Evolutionary conservation across 2,329 filamentous ascomycete genomes (phyloP).

Genomic region (Zasmidium angulare): DNA sequence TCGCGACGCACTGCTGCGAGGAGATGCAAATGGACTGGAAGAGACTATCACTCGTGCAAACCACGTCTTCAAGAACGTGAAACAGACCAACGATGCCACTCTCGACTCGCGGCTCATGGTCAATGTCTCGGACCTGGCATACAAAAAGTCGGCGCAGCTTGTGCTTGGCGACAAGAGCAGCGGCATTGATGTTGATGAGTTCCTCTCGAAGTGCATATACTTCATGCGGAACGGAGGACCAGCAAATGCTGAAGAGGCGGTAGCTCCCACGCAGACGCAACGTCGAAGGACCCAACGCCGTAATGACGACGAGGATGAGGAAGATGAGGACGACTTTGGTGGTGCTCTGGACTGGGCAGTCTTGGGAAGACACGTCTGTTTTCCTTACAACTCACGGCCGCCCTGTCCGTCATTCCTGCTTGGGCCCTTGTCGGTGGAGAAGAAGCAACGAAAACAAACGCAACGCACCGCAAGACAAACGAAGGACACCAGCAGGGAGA

Average conservation of each 20-base stretch:
- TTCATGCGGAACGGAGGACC: conserved; percentile 73
- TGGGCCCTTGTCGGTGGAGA: conserved; percentile 85
- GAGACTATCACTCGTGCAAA: conserved; percentile 38
- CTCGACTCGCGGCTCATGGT: conserved; percentile 87
- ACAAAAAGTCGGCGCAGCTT: conserved; percentile 73
- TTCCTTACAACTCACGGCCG: conserved; percentile 71
- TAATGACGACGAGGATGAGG: conserved; percentile 41
- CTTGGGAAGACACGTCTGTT: conserved; percentile 73
- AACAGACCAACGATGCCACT: conserved; percentile 84
- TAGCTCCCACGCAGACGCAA: conserved; percentile 19
- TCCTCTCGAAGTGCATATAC: conserved; percentile 82
- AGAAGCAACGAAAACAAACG: conserved; percentile 69
- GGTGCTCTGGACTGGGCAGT: conserved; percentile 84
- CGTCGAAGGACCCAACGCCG: conserved; percentile 19
- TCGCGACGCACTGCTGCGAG: conserved; percentile 67
- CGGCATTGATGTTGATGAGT: conserved; percentile 85
- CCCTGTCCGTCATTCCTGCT: conserved; percentile 80
- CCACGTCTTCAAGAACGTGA: conserved; percentile 65
- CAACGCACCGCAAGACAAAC: conserved; percentile 71
- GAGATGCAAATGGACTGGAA: conserved; percentile 55
- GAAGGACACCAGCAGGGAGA: conserved; percentile 67
- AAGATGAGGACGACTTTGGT: conserved; percentile 65
- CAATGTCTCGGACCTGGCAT: conserved; percentile 74
- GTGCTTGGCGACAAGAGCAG: conserved; percentile 70
- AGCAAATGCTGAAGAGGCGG: conserved; percentile 52